Percentiles rank a stretch among this genome's conserved stretches.
Evolutionary conservation across 1,139 yeast species (phyloP).

Genomic region (Geotrichum aggregatum): DNA sequence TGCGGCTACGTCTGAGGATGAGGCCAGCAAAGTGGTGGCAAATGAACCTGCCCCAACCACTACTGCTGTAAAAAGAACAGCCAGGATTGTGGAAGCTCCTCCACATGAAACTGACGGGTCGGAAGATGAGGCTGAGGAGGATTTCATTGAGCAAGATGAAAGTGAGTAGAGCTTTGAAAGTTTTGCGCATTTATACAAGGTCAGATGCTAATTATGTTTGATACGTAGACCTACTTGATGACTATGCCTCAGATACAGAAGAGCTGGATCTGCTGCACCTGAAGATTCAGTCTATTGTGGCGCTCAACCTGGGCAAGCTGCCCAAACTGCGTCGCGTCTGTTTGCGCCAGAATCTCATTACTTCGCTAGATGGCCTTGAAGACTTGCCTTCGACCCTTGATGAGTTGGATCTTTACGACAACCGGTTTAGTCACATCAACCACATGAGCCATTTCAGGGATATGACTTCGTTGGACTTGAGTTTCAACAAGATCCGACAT

Average conservation of each 20-base stretch:
- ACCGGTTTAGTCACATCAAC: conserved; percentile 78
- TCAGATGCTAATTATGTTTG: background rate
- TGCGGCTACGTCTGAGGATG: background rate
- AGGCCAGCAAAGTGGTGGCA: background rate
- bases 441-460: conserved; percentile 57
- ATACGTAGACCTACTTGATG: conserved; percentile 42
- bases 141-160: conserved; percentile 20
- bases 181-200: background rate
- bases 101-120: conserved; percentile 14
- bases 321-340: conserved; percentile 43
- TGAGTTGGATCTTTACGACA: conserved; percentile 88
- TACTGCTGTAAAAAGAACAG: conserved; percentile 4
- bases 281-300: conserved; percentile 65
- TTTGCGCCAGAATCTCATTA: conserved; percentile 78
- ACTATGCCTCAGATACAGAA: conserved; percentile 57
- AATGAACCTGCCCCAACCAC: background rate
- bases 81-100: conserved; percentile 5
- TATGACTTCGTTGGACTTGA: conserved; percentile 66
- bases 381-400: conserved; percentile 56
- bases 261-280: conserved; percentile 74
- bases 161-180: background rate
- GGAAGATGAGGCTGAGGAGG: conserved; percentile 19
- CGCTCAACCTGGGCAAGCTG: conserved; percentile 48
- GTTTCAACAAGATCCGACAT: conserved; percentile 85
- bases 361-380: conserved; percentile 67